Base-by-base conservation (phyloP, 2,329 filamentous ascomycete genomes). In the Venturia pyrina region DNA sequence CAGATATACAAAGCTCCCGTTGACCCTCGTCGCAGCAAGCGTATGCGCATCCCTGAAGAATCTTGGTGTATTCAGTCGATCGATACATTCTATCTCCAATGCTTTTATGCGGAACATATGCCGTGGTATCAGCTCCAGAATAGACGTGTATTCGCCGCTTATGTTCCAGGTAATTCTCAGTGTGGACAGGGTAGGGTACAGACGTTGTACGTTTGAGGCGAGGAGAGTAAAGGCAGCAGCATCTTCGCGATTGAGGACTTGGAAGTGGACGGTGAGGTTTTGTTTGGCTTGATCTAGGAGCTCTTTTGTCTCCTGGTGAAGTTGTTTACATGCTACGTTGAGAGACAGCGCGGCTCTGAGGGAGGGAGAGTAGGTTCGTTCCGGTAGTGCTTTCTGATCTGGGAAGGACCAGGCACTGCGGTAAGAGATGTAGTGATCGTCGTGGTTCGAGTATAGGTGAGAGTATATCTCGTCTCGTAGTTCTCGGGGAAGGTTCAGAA, bases 151-250 rank as follows among this genome's bases (percentile, higher is more conserved):
- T 61, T 61, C 59, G n/a, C 34, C 59, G 59, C 59, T 61, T 40
- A 61, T 61, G 41, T 61, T 61, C 59, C 59, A 61, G 11, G 59
- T 61, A 13, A 61, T 61, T n/a, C 59, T 37, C 41, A 61, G 34
- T 21, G 19, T 61, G n/a, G 37, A 61, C 34, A 44, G 19, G 10
- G 34, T 61, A 21, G 59, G 34, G 8, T 61, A 28, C 7, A 61
- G 59, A 3, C 59, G 34, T 44, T 61, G 59, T 61, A 61, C 11
- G 21, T 63, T 37, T 6, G 62, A 37, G 43, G 44, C 44, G 62
- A 53, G 40, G 19, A 41, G 21, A 24, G 62, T 63, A 19, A 63
- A 43, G 8, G 41, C 28, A 15, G 61, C 37, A 13, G 61, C 61
- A 37, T 43, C 61, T 7, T 43, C 61, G 34, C 61, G 34, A 37